These are phyloP conservation scores for Fraxinus ornus DNA, from an alignment of 305 asterid species.

Conservation along the genomic window DNA sequence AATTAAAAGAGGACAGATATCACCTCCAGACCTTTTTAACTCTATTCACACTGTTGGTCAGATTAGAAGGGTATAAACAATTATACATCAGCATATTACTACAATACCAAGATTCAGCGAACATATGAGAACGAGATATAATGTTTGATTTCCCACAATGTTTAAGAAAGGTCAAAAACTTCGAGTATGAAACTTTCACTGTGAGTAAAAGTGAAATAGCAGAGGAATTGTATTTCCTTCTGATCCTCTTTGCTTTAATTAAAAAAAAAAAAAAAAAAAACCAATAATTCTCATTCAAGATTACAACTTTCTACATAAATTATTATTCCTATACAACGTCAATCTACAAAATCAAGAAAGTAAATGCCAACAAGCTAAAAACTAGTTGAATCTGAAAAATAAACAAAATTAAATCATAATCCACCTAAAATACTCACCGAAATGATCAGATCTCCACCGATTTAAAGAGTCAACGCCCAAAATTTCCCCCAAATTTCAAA, in stretches of 20 bases:
- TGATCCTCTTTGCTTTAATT: neutral
- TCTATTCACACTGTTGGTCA: neutral
- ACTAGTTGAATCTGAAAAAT: neutral
- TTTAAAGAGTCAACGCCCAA: conserved; percentile 6
- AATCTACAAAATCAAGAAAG: neutral
- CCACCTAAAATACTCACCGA: neutral
- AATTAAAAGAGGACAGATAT: neutral
- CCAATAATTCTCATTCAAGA: neutral
- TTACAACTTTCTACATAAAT: conserved; percentile 12
- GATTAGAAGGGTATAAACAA: neutral
- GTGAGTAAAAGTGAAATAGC: neutral
- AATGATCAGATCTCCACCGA: conserved; percentile 14
- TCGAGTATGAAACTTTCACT: neutral
- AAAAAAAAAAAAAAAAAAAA: too few relatives aligned
- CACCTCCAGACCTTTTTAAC: neutral
- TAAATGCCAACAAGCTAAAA: neutral
- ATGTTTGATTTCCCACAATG: neutral
- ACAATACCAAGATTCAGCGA: neutral
- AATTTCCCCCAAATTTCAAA: neutral
- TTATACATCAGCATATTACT: neutral
- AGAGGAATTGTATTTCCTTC: neutral
- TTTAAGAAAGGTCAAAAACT: neutral
- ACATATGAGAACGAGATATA: neutral
- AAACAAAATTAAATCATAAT: neutral
- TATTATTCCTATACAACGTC: neutral